Conservation (phyloP, 2,329 filamentous ascomycete species). For the Fusarium coicis region DNA sequence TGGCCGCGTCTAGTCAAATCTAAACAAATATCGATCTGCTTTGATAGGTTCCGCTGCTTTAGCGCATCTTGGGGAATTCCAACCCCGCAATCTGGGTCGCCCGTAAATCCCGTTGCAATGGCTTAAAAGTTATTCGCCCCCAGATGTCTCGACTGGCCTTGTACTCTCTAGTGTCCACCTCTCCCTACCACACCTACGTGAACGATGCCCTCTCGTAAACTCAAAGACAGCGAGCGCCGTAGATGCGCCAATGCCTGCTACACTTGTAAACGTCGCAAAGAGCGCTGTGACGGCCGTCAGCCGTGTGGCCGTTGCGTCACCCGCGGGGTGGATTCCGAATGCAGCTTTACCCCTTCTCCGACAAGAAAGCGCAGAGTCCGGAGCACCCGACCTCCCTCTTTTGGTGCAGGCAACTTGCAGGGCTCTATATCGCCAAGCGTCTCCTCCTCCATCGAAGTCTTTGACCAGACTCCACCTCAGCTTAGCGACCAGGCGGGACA, state of each 20-base stretch:
- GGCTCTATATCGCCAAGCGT: not conserved
- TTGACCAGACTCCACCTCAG: not conserved
- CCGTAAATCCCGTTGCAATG: fast-evolving
- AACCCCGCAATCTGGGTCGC: not conserved
- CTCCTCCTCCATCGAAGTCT: not conserved
- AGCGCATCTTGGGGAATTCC: not conserved
- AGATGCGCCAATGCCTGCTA: not conserved
- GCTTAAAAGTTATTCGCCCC: not conserved
- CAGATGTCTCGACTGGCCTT: not conserved
- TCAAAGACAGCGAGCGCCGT: not conserved
- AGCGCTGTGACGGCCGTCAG: not conserved
- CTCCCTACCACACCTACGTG: not conserved
- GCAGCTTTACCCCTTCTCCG: not conserved
- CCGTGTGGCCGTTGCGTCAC: not conserved
- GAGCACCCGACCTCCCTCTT: not conserved
- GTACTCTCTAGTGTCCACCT: not conserved
- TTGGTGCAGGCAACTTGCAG: not conserved
- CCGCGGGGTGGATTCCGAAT: not conserved
- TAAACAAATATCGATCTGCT: not conserved
- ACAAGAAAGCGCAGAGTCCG: not conserved
- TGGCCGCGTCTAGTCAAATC: not conserved
- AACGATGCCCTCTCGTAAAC: not conserved
- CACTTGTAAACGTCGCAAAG: not conserved
- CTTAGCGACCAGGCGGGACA: not conserved
- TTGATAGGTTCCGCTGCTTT: not conserved